Conservation (phyloP, 805 yeast species). For the Zygosaccharomyces bisporus region DNA sequence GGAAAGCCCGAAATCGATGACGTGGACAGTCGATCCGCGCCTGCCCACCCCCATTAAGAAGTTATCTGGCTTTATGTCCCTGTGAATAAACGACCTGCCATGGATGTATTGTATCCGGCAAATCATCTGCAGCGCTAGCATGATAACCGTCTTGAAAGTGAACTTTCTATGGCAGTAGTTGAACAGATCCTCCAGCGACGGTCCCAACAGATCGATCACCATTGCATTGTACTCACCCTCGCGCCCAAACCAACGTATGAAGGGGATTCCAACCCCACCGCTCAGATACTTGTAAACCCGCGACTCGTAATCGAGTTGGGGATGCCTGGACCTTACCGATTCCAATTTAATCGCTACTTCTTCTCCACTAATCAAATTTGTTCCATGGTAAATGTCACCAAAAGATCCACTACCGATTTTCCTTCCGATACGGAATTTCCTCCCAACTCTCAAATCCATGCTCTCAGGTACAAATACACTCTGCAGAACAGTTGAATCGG, state of each 20-base stretch:
- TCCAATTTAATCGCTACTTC: slow-evolving; percentile 97
- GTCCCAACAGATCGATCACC: slow-evolving; percentile 95
- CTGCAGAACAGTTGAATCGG: not conserved
- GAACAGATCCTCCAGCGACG: slow-evolving; percentile 90
- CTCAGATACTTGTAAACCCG: slow-evolving; percentile 89
- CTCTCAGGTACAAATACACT: not conserved
- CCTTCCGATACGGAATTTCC: slow-evolving; percentile 89
- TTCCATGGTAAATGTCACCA: slow-evolving; percentile 92
- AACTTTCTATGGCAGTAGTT: slow-evolving; percentile 94
- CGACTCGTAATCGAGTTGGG: slow-evolving; percentile 95
- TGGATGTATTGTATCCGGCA: slow-evolving; percentile 94
- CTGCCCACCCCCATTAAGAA: slow-evolving; percentile 85
- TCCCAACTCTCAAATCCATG: slow-evolving; percentile 84
- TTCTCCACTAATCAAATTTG: slow-evolving; percentile 92
- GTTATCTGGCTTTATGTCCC: slow-evolving; percentile 85
- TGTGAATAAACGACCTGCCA: slow-evolving; percentile 84
- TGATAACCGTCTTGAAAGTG: slow-evolving; percentile 85
- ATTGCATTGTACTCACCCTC: slow-evolving; percentile 95
- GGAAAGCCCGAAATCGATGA: slow-evolving; percentile 91
- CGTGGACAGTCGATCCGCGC: slow-evolving; percentile 92
- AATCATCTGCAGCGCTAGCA: slow-evolving; percentile 89
- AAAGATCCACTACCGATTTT: slow-evolving; percentile 96
- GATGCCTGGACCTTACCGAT: slow-evolving; percentile 85
- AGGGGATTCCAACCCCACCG: slow-evolving; percentile 97
- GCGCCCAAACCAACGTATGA: slow-evolving; percentile 94